A percentile compares a stretch with the other conserved stretches of the same genome.
phyloP scores from a whole-genome alignment of 192 early-diverging fungal species.

The Linnemannia elongata region DNA sequence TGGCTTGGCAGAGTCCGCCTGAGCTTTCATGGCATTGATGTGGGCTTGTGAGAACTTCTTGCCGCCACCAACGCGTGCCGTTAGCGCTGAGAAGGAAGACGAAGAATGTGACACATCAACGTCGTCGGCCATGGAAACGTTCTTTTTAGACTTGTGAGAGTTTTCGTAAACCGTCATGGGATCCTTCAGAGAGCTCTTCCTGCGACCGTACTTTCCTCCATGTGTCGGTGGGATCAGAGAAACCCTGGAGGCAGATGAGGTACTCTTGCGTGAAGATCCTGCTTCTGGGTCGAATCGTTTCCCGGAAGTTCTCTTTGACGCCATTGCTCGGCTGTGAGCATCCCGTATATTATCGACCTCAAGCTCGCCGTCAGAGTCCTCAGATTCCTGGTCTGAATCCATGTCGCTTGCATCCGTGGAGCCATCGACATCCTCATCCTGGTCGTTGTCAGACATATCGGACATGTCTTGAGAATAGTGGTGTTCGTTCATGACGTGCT shows the following conservation, averaged over 20 bases:
- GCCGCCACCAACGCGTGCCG: slow-evolving; percentile 31
- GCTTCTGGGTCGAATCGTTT: slow-evolving; percentile 31
- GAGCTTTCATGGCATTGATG: slow-evolving; percentile 41
- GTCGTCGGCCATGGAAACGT: slow-evolving; percentile 44
- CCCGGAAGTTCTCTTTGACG: slow-evolving; percentile 20
- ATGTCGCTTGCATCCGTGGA: slow-evolving; percentile 23
- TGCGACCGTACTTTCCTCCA: slow-evolving; percentile 47
- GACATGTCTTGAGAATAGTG: slow-evolving; percentile 33
- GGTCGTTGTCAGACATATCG: slow-evolving; percentile 25
- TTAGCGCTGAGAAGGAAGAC: not conserved
- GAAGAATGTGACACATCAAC: slow-evolving; percentile 12
- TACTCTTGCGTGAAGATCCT: not conserved
- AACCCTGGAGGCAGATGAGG: not conserved
- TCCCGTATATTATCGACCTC: slow-evolving; percentile 22
- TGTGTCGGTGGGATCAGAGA: slow-evolving; percentile 21
- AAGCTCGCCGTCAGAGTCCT: slow-evolving; percentile 4
- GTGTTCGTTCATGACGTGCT: slow-evolving; percentile 13
- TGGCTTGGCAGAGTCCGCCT: slow-evolving; percentile 14
- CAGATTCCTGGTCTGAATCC: slow-evolving; percentile 24
- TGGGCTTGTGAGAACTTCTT: slow-evolving; percentile 56
- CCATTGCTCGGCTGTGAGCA: slow-evolving; percentile 13
- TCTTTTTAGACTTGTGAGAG: slow-evolving; percentile 42
- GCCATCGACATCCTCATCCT: slow-evolving; percentile 17
- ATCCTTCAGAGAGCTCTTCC: slow-evolving; percentile 54
- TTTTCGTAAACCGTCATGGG: not conserved